phyloP scores from a whole-genome alignment of 352 stramenopile genomes.

The Globisporangium camurandrum region DNA sequence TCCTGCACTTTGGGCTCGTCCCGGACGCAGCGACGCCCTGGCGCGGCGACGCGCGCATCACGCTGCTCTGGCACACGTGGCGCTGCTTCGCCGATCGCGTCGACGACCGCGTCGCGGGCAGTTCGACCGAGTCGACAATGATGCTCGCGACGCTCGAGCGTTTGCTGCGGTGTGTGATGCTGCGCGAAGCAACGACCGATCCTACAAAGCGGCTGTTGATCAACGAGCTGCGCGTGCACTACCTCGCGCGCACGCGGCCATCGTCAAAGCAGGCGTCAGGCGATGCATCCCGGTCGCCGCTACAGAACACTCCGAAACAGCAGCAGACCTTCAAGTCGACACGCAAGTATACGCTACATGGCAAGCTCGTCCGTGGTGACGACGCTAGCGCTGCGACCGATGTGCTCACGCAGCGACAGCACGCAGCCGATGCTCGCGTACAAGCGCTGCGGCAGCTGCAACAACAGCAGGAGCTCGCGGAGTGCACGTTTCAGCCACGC shows the following conservation, averaged over 20 bases:
- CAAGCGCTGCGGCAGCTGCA: conserved; percentile 27
- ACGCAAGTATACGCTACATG: conserved; percentile 25
- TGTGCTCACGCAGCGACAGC: conserved; percentile 24
- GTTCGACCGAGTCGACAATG: neutral
- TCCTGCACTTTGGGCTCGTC: conserved; percentile 55
- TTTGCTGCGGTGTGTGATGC: conserved; percentile 17
- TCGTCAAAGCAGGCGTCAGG: conserved; percentile 1
- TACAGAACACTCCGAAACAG: neutral
- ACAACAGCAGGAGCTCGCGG: conserved; percentile 25
- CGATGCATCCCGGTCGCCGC: neutral
- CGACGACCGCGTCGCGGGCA: neutral
- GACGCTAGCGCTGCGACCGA: too few species aligned
- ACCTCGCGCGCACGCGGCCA: conserved; percentile 6
- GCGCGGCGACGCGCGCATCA: conserved; percentile 20
- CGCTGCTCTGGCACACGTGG: conserved; percentile 51
- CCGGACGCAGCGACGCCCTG: conserved; percentile 28
- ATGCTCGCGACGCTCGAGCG: conserved; percentile 16
- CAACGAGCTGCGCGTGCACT: conserved; percentile 5
- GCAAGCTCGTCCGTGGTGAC: conserved; percentile 25
- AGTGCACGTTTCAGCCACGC: conserved; percentile 47
- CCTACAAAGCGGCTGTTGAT: conserved; percentile 1
- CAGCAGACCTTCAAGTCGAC: neutral
- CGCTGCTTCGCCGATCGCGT: conserved; percentile 16
- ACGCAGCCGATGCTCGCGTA: conserved; percentile 16
- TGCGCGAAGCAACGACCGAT: conserved; percentile 5